Conservation (phyloP, 2,329 filamentous ascomycete species). For the Talaromyces sp. region DNA sequence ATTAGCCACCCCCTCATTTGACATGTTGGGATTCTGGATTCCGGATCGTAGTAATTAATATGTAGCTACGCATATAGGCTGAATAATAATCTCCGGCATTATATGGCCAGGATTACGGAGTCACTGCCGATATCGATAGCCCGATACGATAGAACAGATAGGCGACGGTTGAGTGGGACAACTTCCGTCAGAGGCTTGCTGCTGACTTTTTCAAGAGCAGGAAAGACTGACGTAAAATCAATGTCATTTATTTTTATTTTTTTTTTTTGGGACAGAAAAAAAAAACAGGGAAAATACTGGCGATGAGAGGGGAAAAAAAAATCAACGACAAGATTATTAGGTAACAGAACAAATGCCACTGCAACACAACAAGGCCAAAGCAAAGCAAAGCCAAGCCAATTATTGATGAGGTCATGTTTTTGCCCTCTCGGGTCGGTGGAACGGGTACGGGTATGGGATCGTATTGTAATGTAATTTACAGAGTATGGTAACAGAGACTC, state of each 20-base stretch:
- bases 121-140: background rate
- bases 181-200: background rate
- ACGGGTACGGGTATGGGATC: background rate
- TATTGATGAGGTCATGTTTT: background rate
- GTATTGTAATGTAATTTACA: background rate
- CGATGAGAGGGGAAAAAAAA: background rate
- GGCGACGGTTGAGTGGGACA: background rate
- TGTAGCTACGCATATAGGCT: background rate
- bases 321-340: background rate
- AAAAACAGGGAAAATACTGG: background rate
- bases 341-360: background rate
- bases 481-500: background rate
- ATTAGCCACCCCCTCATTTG: no score
- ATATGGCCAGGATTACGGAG: no score
- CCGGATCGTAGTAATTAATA: background rate
- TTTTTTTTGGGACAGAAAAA: no score
- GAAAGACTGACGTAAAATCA: background rate
- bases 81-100: background rate
- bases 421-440: background rate
- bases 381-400: no score
- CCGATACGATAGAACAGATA: background rate
- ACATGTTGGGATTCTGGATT: no score
- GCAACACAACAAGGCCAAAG: no score
- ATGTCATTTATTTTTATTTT: background rate
- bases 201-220: no score